Conservation (phyloP, 345 rosid species). For the Eucalyptus curtisii region DNA sequence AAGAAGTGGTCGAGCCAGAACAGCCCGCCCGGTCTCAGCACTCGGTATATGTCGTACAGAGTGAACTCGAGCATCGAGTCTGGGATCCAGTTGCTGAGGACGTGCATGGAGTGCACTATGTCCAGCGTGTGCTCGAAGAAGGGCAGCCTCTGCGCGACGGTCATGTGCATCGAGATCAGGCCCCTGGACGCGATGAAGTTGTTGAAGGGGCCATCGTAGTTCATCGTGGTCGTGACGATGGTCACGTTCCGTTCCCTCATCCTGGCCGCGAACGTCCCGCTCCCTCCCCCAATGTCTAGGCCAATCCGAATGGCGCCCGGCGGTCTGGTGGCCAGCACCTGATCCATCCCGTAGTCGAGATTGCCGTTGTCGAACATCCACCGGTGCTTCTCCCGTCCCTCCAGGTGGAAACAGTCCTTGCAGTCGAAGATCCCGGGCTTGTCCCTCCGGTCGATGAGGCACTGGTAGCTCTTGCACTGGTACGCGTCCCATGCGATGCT, state of each 20-base stretch:
- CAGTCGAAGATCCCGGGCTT: conserved; percentile 24
- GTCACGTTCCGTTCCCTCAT: conserved; percentile 45
- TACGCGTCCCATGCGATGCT: conserved; percentile 40
- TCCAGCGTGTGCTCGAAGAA: conserved; percentile 47
- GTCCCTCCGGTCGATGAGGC: conserved; percentile 18
- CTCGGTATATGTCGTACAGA: conserved; percentile 31
- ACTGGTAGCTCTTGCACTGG: conserved; percentile 32
- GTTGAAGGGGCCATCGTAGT: conserved; percentile 44
- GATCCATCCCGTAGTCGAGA: conserved; percentile 26
- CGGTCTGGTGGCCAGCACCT: conserved; percentile 19
- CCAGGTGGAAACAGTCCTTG: conserved; percentile 36
- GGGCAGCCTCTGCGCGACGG: conserved; percentile 37
- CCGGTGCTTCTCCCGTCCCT: conserved; percentile 24
- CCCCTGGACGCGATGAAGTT: conserved; percentile 47
- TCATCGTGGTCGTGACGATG: conserved; percentile 32
- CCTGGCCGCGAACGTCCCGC: conserved; percentile 44
- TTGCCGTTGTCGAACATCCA: conserved; percentile 24
- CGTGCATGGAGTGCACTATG: conserved; percentile 41
- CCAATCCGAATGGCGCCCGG: conserved; percentile 26
- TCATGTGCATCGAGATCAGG: conserved; percentile 24
- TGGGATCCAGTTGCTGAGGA: conserved; percentile 36
- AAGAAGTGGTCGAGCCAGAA: conserved; percentile 48
- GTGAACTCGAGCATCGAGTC: conserved; percentile 33
- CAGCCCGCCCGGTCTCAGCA: conserved; percentile 45
- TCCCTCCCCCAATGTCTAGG: conserved; percentile 34